A percentile compares a stretch with the other conserved stretches of the same genome.
These are phyloP conservation scores for Zea luxurians DNA, from an alignment of 176 grass and related monocot species.

Conservation along the genomic window DNA sequence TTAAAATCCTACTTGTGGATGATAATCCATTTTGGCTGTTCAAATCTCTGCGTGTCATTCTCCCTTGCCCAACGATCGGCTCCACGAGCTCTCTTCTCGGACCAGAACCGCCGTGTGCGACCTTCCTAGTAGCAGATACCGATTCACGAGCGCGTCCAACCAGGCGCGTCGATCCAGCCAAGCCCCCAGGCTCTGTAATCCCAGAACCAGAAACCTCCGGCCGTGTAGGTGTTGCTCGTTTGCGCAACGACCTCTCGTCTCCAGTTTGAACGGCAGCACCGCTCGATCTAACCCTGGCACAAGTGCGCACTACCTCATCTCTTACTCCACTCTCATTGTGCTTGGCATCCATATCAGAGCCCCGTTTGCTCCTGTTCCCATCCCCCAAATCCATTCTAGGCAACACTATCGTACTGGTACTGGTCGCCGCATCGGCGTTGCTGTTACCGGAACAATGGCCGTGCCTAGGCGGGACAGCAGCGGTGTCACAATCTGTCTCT, in stretches of 20 bases:
- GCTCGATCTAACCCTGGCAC: constrained; percentile 26
- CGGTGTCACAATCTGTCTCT: background rate
- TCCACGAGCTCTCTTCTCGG: constrained; percentile 25
- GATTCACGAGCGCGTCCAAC: background rate
- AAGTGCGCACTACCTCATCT: constrained; percentile 10
- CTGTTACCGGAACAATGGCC: background rate
- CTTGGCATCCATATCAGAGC: background rate
- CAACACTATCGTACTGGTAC: constrained; percentile 8
- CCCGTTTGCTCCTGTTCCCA: constrained; percentile 27
- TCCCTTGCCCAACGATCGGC: constrained; percentile 14
- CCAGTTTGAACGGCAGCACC: constrained; percentile 26
- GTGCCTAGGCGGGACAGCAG: background rate
- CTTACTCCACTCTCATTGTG: constrained; percentile 7
- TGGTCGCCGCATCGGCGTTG: background rate
- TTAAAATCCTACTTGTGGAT: constrained; percentile 28
- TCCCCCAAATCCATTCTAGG: constrained; percentile 32
- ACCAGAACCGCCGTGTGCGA: constrained; percentile 9
- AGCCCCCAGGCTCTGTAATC: background rate
- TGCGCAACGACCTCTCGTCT: constrained; percentile 47
- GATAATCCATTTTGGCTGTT: constrained; percentile 35
- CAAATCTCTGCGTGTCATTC: background rate
- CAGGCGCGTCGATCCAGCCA: background rate
- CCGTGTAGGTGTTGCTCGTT: constrained; percentile 33
- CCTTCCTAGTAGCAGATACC: constrained; percentile 8
- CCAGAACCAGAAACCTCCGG: constrained; percentile 22